A percentile compares a stretch with the other conserved stretches of the same genome.
Conservation (phyloP, 2,329 filamentous ascomycete species). For the Fusarium sp. region DNA sequence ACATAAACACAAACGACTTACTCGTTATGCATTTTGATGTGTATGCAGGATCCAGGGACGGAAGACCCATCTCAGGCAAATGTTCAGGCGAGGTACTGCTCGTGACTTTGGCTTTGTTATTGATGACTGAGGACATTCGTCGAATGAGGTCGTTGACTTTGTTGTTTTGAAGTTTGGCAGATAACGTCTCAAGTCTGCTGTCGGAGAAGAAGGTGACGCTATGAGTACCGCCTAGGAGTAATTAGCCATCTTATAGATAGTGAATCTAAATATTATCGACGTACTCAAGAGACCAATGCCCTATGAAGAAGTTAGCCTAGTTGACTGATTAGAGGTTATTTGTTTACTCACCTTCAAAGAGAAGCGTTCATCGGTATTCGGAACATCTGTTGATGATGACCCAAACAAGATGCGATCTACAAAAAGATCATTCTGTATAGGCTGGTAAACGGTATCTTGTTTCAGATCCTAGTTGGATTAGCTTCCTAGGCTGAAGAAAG, state of each 20-base stretch:
- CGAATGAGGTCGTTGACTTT: constrained; percentile 39
- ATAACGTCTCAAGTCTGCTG: constrained; percentile 32
- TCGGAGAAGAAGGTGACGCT: constrained; percentile 42
- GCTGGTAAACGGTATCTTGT: not conserved
- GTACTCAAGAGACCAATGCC: constrained; percentile 39
- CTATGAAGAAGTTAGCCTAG: not conserved
- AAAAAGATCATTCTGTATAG: constrained; percentile 6
- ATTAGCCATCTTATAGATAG: too few relatives aligned
- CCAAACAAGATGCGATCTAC: constrained; percentile 31
- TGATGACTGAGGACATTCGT: constrained; percentile 33
- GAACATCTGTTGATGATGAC: not conserved
- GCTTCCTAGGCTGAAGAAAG: fast-evolving
- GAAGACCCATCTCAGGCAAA: not conserved
- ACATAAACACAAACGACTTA: not conserved
- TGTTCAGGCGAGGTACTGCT: constrained; percentile 18
- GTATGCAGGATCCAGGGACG: not conserved
- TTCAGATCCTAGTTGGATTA: not conserved
- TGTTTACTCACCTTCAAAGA: constrained; percentile 16
- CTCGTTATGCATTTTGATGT: constrained; percentile 27
- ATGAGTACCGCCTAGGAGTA: constrained; percentile 28
- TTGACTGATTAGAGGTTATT: too few relatives aligned
- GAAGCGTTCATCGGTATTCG: constrained; percentile 11
- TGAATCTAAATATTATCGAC: too few relatives aligned
- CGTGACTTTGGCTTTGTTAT: constrained; percentile 28
- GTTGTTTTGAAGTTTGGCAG: constrained; percentile 35